Base-by-base conservation (phyloP, 495 filamentous ascomycete genomes). In the Xylaria acuta region DNA sequence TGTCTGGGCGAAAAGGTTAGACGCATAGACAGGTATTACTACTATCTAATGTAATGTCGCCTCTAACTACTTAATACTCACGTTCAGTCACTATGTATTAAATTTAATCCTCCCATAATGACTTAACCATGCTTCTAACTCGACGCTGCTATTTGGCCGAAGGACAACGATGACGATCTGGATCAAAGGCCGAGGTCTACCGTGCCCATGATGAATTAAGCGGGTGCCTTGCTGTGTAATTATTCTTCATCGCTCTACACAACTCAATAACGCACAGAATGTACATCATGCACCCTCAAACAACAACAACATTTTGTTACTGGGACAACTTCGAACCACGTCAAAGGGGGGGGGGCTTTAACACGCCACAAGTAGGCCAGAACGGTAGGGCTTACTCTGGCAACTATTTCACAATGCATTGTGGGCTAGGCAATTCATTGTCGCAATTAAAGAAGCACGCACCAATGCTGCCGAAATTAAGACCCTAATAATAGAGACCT, bases 401-500 rank as follows among this genome's bases (percentile, higher is more conserved):
- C n/a, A 1, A 40, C 27, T 4, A 27, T 63, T 12, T 64, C 4
- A 43, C 38, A 47, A 30, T 64, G 60, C n/a, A n/a, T n/a, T n/a
- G n/a, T n/a, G n/a, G n/a, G n/a, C n/a, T n/a, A n/a, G n/a, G n/a
- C n/a, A n/a, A n/a, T n/a, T n/a, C 60, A 64, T 64, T 64, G 8
- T 64, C 40, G 40, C n/a, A 63, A 38, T 64, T 18, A 40, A 16
- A 32, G 11, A 64, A 64, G 22, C 25, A 45, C n/a, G n/a, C n/a
- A n/a, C n/a, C 22, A 22, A 40, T 38, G 38, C 60, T 45, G 27
- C 62, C 62, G 62, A 64, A 22, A 64, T 32, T 43, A 25, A 34
- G 40, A 64, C 22, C 8, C 60, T n/a, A 53, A 53, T n/a, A 53
- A 53, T 53, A 53, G 49, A 53, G 49, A 25, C 49, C 49, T n/a